phyloP scores from a whole-genome alignment of 768 basidiomycete species.

The Clavulina sp. region DNA sequence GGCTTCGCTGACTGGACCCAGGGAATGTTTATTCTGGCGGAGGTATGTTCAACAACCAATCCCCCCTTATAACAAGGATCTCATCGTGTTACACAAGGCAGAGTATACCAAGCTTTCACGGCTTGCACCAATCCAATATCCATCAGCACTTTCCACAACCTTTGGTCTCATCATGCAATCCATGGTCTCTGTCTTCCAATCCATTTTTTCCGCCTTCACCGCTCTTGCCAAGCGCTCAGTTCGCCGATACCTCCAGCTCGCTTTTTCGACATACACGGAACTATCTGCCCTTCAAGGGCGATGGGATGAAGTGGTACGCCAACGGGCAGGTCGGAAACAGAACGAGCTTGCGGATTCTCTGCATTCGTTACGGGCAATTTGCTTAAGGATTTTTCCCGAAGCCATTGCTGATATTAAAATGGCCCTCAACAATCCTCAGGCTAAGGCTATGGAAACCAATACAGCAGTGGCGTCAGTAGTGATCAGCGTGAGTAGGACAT shows the following conservation, averaged over 20 bases:
- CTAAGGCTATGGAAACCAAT: conserved; percentile 41
- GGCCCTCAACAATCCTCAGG: conserved; percentile 24
- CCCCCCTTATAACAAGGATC: not conserved
- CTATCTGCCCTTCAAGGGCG: conserved; percentile 34
- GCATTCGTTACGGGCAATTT: conserved; percentile 44
- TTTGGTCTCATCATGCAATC: conserved; percentile 47
- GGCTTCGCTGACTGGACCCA: conserved; percentile 62
- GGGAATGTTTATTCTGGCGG: conserved; percentile 42
- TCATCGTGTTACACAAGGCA: conserved; percentile 24
- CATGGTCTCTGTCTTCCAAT: conserved; percentile 44
- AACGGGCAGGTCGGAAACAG: conserved; percentile 27
- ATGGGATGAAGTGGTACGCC: conserved; percentile 49
- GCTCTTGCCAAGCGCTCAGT: conserved; percentile 56
- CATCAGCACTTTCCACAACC: conserved; percentile 35
- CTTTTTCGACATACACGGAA: conserved; percentile 48
- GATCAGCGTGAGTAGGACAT: conserved; percentile 23
- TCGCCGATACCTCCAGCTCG: conserved; percentile 58
- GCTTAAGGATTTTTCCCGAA: conserved; percentile 70
- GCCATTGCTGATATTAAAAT: conserved; percentile 63
- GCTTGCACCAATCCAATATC: conserved; percentile 40
- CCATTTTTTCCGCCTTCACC: conserved; percentile 44
- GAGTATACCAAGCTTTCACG: conserved; percentile 50
- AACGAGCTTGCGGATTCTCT: conserved; percentile 63
- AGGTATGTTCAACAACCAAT: conserved; percentile 26
- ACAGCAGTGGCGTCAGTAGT: conserved; percentile 40